Conservation (phyloP, 2,329 filamentous ascomycete genomes). For the Huntiella moniliformis region DNA sequence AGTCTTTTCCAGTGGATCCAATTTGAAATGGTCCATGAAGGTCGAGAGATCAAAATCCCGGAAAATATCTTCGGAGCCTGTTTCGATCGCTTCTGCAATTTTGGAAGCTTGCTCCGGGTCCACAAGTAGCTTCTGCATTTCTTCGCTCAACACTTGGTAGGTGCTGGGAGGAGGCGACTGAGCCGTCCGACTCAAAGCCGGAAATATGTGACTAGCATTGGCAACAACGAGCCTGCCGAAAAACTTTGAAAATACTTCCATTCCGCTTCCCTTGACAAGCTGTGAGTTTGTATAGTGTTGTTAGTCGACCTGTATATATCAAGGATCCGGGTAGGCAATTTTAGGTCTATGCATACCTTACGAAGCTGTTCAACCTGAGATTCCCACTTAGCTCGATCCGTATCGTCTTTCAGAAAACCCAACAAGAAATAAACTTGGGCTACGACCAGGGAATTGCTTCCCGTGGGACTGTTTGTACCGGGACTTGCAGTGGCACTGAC, state of each 20-base stretch:
- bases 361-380: constrained; percentile 76
- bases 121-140: constrained; percentile 70
- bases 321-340: constrained; percentile 1
- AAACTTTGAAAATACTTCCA: constrained; percentile 96
- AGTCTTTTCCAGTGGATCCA: constrained; percentile 75
- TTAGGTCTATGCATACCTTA: constrained; percentile 42
- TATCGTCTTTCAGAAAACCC: constrained; percentile 87
- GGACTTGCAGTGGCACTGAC: constrained; percentile 42
- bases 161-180: constrained; percentile 27
- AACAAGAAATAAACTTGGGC: constrained; percentile 89
- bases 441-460: constrained; percentile 60
- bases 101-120: constrained; percentile 70
- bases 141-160: constrained; percentile 62
- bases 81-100: constrained; percentile 86
- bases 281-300: constrained; percentile 20
- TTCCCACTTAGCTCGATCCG: constrained; percentile 80
- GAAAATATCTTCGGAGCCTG: constrained; percentile 78
- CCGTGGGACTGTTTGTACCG: constrained; percentile 43
- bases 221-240: constrained; percentile 81
- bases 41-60: constrained; percentile 90
- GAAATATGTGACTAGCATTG: constrained; percentile 85
- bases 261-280: constrained; percentile 94
- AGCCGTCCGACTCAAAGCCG: constrained; percentile 56
- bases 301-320: background rate
- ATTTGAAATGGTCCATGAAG: constrained; percentile 90